Conservation (phyloP, 306 rosid genomes). For the Spatholobus suberectus region DNA sequence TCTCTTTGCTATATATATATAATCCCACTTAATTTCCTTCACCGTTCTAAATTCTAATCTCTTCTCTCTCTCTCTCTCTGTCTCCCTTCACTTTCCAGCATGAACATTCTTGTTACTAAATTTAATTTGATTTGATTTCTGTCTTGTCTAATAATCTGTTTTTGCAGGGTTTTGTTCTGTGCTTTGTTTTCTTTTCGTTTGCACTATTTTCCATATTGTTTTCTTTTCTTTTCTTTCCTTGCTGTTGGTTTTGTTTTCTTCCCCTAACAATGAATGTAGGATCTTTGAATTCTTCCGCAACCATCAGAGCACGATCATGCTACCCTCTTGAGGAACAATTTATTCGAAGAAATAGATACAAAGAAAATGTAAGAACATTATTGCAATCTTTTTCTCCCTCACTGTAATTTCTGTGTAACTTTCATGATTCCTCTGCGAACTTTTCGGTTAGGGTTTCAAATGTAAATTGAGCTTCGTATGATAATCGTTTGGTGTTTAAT, state of each 20-base stretch:
- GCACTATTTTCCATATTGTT: not conserved
- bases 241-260: not conserved
- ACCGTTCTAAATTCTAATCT: not conserved
- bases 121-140: not conserved
- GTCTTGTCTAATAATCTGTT: not conserved
- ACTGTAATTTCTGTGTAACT: no score
- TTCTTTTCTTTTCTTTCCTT: no score
- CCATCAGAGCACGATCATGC: slow-evolving; percentile 13
- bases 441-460: no score
- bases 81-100: not conserved
- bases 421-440: no score
- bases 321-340: slow-evolving; percentile 48
- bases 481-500: no score
- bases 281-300: slow-evolving; percentile 37
- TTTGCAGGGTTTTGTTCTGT: slow-evolving; percentile 16
- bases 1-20: not conserved
- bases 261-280: slow-evolving; percentile 54
- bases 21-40: not conserved
- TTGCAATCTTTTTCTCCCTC: no score
- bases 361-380: slow-evolving; percentile 30
- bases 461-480: no score
- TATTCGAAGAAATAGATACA: slow-evolving; percentile 38
- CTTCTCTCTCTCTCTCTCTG: not conserved
- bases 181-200: not conserved
- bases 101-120: not conserved